Evolutionary conservation across 1,284 basidiomycete species (phyloP), one percentile per base, ranked within the genome.

Genomic region (Ceratobasidium sp.): DNA sequence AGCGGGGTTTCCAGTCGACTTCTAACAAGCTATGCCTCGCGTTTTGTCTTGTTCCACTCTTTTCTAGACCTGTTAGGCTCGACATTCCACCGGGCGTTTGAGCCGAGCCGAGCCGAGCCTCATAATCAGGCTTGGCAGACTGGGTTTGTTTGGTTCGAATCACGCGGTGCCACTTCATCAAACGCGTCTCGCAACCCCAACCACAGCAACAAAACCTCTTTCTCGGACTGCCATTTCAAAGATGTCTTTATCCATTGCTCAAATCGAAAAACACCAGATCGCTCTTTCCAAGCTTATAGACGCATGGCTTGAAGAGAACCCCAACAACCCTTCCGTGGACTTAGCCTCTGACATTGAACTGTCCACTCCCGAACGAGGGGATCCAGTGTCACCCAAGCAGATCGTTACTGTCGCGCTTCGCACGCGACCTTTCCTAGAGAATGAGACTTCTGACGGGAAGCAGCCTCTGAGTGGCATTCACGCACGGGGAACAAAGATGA

Each of bases 181-280:
- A 34, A 34, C 34, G 34, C 34, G 34, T 8, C 34, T 8, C 34
- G 34, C 8, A 34, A 34, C 8, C 8, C 34, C 34, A 34, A 34
- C 34, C 34, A 34, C 34, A 8, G 34, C 34, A 34, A 34, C 34
- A 34, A 34, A 34, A 34, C n/a, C n/a, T n/a, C 34, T 34, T 34
- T 34, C 63, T 82, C 86, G 16, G 83, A 78, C 94, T 94, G 43
- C 13, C 3, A 13, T 46, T 19, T 46, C 11, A 19, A 19, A 46
- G 11, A 73, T 73, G 69, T 73, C 69, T 14, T 48, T 73, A 22
- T 73, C 69, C n/a, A 31, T 24, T 24, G 22, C 69, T 62, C 58
- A 59, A n/a, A 73, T 73, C n/a, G 59, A 54, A 39, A 73, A 73
- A 39, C 43, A 73, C 19, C 49, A 51, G 9, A 22, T 2, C 22